Base-by-base conservation (phyloP, 1,284 basidiomycete genomes). In the Phellinidium pouzarii region DNA sequence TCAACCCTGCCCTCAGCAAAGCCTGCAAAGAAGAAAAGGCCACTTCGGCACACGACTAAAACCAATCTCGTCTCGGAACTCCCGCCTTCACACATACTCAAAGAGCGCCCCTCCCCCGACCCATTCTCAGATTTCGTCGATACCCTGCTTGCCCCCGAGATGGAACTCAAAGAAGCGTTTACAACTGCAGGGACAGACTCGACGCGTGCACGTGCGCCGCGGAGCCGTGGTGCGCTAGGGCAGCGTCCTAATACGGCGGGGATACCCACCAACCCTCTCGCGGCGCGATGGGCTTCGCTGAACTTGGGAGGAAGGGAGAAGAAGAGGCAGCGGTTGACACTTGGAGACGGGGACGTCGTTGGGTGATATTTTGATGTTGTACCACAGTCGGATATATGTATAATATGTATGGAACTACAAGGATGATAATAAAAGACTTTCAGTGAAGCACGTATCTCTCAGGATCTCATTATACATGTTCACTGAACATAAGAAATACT, bases 261-360 rank as follows among this genome's bases (percentile, higher is more conserved):
- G 20, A 17, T 51, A 17, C 50, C 50, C 11, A 37, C 44, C 20
- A 51, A 51, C 26, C 50, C 50, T 20, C 44, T 51, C 7, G 50
- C 50, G 20, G 36, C 14, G 8, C 42, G 42, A 23, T 43, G 45
- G 22, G 26, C 6, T 22, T 11, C 42, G 19, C 42, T 37, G 22
- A 37, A 43, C 27, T 37, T 51, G n/a, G 22, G 23, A 19, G 50
- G 29, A 20, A 42, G 19, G 17, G 42, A 51, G 42, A 44, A 22
- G 34, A 51, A 51, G 42, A 51, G 43, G 31, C 50, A 51, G 44
- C 42, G 50, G 17, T 23, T 51, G 42, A 51, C 50, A 2, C 7
- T 44, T 25, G 41, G 42, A 3, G 42, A 34, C 22, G 25, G 25
- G 8, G 25, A 46, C 25, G 38, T n/a, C n/a, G n/a, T n/a, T n/a